Evolutionary conservation across 164 flowering plant species (phyloP).

Genomic region (Piper longum): DNA sequence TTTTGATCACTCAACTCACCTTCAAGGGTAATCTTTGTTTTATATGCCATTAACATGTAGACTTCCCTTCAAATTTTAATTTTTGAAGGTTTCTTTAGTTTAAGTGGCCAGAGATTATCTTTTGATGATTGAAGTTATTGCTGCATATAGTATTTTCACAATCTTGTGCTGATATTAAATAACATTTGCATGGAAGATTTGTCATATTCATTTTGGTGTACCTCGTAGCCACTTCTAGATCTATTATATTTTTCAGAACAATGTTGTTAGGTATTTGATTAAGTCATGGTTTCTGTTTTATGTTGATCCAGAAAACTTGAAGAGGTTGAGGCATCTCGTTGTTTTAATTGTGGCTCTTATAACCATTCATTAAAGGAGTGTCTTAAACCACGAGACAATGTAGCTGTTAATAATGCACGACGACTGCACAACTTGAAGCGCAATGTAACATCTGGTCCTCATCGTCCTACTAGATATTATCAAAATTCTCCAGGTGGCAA

Average conservation of each 20-base stretch:
- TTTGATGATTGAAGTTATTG: background rate
- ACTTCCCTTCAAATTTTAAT: background rate
- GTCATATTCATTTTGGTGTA: background rate
- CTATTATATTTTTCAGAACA: too few relatives aligned
- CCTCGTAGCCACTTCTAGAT: background rate
- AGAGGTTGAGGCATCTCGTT: conserved; percentile 51
- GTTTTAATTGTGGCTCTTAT: conserved; percentile 91
- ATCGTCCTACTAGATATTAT: conserved; percentile 60
- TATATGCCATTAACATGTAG: conserved; percentile 1
- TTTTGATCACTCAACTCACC: conserved; percentile 32
- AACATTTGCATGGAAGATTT: background rate
- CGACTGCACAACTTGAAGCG: conserved; percentile 48
- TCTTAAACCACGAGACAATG: conserved; percentile 78
- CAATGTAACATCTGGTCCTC: conserved; percentile 35
- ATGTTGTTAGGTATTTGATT: background rate
- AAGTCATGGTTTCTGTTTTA: background rate
- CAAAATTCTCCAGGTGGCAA: conserved; percentile 74
- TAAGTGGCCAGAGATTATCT: background rate
- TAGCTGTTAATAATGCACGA: conserved; percentile 78
- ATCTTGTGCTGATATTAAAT: background rate
- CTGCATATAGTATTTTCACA: background rate
- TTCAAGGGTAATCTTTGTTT: conserved; percentile 34
- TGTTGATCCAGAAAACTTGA: conserved; percentile 23
- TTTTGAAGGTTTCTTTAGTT: background rate
- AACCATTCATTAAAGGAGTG: conserved; percentile 89